Evolutionary conservation across 345 rosid genomes (phyloP), one percentile per base, ranked within the genome.

Genomic region (Citrus sp.): DNA sequence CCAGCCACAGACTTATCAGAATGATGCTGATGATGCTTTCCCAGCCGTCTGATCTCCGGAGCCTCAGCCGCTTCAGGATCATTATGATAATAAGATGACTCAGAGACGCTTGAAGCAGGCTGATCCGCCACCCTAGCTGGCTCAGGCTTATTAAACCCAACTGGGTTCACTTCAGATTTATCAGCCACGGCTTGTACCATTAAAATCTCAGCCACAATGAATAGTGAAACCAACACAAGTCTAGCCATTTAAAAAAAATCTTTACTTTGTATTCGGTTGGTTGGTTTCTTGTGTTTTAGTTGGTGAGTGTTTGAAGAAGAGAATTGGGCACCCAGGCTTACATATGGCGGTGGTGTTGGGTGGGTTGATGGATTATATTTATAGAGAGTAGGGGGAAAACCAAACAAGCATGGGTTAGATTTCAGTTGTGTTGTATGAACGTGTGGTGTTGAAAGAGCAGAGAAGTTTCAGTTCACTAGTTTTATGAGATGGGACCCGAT

Each of bases 1-100:
- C 89, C 94, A 7, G 91, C 91, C 67, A 83, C 80, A 1, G 91
- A 88, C 70, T 69, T 81, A 63, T 86, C 86, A 10, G 86, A 74
- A 0, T 82, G 79, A 74, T 77, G 88, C 0, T 82, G 79, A 72
- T 77, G 88, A 73, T 87, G 87, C 78, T 82, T 89, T 69, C 85
- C 86, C 68, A 83, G 69, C 81, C 84, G 80, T 74, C 91, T 84
- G 77, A 35, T 75, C 80, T 58, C 86, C 0, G 92, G 90, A 46
- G 88, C 87, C 72, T 78, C 86, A 9, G 92, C 88, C 63, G 30
- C 79, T 38, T 25, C 27, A 1, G 70, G 30, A 70, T 63, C 55
- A 13, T 81, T 67, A 14, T 54, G 51, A 46, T 46, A 13, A 46
- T 46, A 73, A 37, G 71, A 42, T 4, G 80, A 49, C 62, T 72